A percentile compares a stretch with the other conserved stretches of the same genome.
Conservation (phyloP, 139 green algal species). For the Coccomyxa sp. region DNA sequence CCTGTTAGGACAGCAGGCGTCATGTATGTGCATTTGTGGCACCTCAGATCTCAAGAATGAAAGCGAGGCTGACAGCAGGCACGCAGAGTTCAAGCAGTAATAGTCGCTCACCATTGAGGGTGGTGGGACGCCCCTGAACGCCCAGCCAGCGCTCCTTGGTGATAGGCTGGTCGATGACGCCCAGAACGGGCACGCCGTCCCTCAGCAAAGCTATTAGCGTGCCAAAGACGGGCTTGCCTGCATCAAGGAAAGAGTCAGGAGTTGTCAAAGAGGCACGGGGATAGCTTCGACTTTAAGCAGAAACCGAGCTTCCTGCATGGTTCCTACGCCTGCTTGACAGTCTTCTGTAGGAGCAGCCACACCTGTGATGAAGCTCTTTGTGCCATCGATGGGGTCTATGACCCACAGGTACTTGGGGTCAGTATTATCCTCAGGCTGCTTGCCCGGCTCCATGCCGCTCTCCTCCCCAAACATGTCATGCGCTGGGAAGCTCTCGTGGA, state of each 20-base stretch:
- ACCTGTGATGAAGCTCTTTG: slow-evolving; percentile 99
- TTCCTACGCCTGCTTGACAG: too few relatives aligned
- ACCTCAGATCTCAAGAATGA: too few relatives aligned
- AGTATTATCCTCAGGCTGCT: slow-evolving; percentile 9
- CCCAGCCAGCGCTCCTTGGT: slow-evolving; percentile 90
- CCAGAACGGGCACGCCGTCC: slow-evolving; percentile 83
- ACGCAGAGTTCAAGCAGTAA: not conserved
- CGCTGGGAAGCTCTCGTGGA: slow-evolving; percentile 52
- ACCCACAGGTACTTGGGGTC: slow-evolving; percentile 84
- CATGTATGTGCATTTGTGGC: too few relatives aligned
- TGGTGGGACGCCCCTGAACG: slow-evolving; percentile 65
- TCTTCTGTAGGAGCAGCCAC: not conserved
- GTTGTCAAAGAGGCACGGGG: too few relatives aligned
- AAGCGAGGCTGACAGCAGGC: not conserved
- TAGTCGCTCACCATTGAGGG: slow-evolving; percentile 79
- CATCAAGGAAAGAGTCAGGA: too few relatives aligned
- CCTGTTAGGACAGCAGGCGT: slow-evolving; percentile 38
- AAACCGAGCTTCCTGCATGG: too few relatives aligned
- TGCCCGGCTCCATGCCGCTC: slow-evolving; percentile 52
- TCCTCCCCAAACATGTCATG: slow-evolving; percentile 93
- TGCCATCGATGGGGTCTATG: slow-evolving; percentile 98
- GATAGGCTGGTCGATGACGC: slow-evolving; percentile 96
- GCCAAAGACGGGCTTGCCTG: slow-evolving; percentile 97
- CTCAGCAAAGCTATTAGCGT: slow-evolving; percentile 91
- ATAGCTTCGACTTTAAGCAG: too few relatives aligned